Percentiles rank a stretch among this genome's conserved stretches.
phyloP scores from a whole-genome alignment of 73 alveolate genomes.

The Breviolum minutum region DNA sequence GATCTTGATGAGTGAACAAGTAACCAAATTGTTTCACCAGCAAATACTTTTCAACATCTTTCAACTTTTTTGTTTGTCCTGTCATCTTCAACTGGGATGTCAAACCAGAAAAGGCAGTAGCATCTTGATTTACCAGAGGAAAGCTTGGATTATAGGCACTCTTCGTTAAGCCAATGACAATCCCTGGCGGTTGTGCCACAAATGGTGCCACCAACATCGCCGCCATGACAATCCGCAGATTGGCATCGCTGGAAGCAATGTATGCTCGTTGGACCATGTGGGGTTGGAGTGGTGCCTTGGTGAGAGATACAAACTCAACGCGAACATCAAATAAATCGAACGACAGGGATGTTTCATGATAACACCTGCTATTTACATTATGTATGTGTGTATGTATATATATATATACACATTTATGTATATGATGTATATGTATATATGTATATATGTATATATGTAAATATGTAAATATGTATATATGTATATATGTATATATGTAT shows the following conservation, averaged over 20 bases:
- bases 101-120: slow-evolving; percentile 79
- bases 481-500: no score
- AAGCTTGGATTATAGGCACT: slow-evolving; percentile 53
- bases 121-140: slow-evolving; percentile 42
- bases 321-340: neutral
- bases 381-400: no score
- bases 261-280: slow-evolving; percentile 91
- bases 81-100: slow-evolving; percentile 63
- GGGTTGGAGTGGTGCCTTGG: slow-evolving; percentile 67
- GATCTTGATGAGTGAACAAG: no score
- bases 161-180: slow-evolving; percentile 68
- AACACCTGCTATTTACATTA: neutral
- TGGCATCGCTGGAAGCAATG: slow-evolving; percentile 72
- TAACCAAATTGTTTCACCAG: no score
- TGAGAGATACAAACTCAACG: neutral
- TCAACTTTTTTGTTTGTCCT: neutral
- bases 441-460: no score
- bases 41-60: no score
- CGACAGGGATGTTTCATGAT: neutral
- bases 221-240: slow-evolving; percentile 70
- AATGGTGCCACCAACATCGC: slow-evolving; percentile 81
- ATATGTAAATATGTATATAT: no score
- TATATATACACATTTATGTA: no score
- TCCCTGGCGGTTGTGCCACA: slow-evolving; percentile 88
- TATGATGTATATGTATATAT: no score